Evolutionary conservation across 768 basidiomycete genomes (phyloP).

Genomic region (Auriscalpium vulgare): DNA sequence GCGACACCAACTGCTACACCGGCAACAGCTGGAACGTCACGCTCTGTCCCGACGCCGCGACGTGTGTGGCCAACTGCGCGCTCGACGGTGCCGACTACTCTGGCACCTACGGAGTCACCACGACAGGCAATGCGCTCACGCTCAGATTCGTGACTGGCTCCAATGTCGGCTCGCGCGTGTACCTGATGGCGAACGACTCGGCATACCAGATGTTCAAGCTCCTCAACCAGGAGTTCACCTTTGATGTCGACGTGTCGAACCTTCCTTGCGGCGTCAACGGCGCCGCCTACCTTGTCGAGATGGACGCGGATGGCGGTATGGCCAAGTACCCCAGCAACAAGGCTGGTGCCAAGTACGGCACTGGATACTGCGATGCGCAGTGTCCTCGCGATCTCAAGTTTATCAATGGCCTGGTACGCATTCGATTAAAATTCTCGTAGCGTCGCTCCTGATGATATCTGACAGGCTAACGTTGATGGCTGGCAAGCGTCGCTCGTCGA

Average conservation of each 20-base stretch:
- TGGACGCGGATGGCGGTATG: slow-evolving; percentile 50
- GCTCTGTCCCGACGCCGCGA: slow-evolving; percentile 17
- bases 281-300: slow-evolving; percentile 51
- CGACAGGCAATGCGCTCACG: slow-evolving; percentile 20
- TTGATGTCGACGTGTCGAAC: slow-evolving; percentile 51
- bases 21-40: slow-evolving; percentile 20
- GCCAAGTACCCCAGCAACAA: slow-evolving; percentile 42
- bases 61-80: slow-evolving; percentile 21
- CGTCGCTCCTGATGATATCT: background rate
- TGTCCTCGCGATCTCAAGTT: slow-evolving; percentile 54
- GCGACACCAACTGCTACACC: slow-evolving; percentile 24
- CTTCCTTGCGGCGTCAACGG: slow-evolving; percentile 54
- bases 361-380: slow-evolving; percentile 29
- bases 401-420: slow-evolving; percentile 43
- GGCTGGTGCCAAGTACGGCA: slow-evolving; percentile 53
- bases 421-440: background rate
- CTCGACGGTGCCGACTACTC: slow-evolving; percentile 22
- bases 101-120: slow-evolving; percentile 16
- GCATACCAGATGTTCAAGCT: slow-evolving; percentile 43
- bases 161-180: slow-evolving; percentile 33
- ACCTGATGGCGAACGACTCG: slow-evolving; percentile 40
- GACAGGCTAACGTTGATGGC: slow-evolving; percentile 38
- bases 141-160: slow-evolving; percentile 25
- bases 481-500: slow-evolving; percentile 32
- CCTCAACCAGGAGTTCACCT: slow-evolving; percentile 49